Evolutionary conservation across 2,329 filamentous ascomycete genomes (phyloP).

Genomic region (Didymella sp.): DNA sequence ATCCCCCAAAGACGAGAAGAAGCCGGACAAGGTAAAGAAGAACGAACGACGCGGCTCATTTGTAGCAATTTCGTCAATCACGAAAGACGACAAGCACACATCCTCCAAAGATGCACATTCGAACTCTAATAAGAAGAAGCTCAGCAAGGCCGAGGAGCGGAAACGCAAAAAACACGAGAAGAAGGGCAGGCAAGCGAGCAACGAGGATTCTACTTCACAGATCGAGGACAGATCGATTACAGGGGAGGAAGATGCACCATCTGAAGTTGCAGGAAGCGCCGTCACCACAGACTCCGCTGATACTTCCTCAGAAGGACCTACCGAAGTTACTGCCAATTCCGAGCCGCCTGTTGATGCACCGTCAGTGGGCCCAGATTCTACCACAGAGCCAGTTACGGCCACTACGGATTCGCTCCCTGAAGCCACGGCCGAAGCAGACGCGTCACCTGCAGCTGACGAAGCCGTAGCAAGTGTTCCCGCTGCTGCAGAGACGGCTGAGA

Average conservation of each 20-base stretch:
- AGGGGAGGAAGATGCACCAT: slow-evolving; percentile 26
- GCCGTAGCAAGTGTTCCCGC: background rate
- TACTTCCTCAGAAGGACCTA: background rate
- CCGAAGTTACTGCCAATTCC: background rate
- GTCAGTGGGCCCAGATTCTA: slow-evolving; percentile 1
- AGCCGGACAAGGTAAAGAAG: slow-evolving; percentile 33
- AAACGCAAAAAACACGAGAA: slow-evolving; percentile 35
- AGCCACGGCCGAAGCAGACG: background rate
- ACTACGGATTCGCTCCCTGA: background rate
- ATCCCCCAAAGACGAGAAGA: slow-evolving; percentile 43
- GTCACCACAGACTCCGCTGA: background rate
- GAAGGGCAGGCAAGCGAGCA: slow-evolving; percentile 32
- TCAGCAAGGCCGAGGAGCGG: slow-evolving; percentile 36
- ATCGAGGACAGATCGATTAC: slow-evolving; percentile 17
- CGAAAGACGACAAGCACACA: slow-evolving; percentile 24
- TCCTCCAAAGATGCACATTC: slow-evolving; percentile 17
- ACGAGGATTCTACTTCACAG: slow-evolving; percentile 1
- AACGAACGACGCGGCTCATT: slow-evolving; percentile 31
- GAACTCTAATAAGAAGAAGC: slow-evolving; percentile 30
- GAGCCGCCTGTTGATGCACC: background rate
- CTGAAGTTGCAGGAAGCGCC: slow-evolving; percentile 9
- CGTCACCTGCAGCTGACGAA: background rate
- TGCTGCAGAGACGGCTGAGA: slow-evolving; percentile 5
- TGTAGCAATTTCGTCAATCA: slow-evolving; percentile 24
- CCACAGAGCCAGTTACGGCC: background rate